Evolutionary conservation across 352 stramenopile species (phyloP).

Genomic region (Phytophthora uliginosa): DNA sequence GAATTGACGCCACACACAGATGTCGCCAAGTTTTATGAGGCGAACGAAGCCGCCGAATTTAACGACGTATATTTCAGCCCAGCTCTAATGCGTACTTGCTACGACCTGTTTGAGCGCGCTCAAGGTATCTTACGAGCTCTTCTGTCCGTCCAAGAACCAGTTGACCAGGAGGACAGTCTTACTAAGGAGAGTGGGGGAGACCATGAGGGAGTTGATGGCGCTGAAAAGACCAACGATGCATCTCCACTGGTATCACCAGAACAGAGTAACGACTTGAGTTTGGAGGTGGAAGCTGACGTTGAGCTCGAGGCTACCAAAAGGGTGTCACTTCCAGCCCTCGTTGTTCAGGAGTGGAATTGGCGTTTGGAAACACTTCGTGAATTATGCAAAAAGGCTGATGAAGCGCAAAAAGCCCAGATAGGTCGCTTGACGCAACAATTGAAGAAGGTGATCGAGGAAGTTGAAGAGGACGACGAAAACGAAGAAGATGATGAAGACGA

Average conservation of each 20-base stretch:
- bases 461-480: conserved; percentile 43
- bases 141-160: neutral
- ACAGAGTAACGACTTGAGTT: neutral
- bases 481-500: conserved; percentile 41
- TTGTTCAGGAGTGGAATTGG: conserved; percentile 43
- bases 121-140: conserved; percentile 22
- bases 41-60: conserved; percentile 30
- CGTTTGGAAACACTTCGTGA: conserved; percentile 38
- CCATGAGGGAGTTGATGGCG: neutral
- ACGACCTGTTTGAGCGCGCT: conserved; percentile 41
- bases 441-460: conserved; percentile 28
- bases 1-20: conserved; percentile 37
- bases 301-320: neutral
- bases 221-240: conserved; percentile 3
- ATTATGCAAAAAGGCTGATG: conserved; percentile 40
- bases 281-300: neutral
- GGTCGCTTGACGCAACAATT: conserved; percentile 22
- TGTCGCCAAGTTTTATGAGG: conserved; percentile 46
- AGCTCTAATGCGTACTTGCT: conserved; percentile 27
- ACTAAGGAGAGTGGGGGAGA: conserved; percentile 9
- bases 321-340: neutral
- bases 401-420: conserved; percentile 29
- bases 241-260: conserved; percentile 2
- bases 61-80: conserved; percentile 53
- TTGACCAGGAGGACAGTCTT: conserved; percentile 5